Base-by-base conservation (phyloP, 169 alveolate species). In the Blepharisma undulans region DNA sequence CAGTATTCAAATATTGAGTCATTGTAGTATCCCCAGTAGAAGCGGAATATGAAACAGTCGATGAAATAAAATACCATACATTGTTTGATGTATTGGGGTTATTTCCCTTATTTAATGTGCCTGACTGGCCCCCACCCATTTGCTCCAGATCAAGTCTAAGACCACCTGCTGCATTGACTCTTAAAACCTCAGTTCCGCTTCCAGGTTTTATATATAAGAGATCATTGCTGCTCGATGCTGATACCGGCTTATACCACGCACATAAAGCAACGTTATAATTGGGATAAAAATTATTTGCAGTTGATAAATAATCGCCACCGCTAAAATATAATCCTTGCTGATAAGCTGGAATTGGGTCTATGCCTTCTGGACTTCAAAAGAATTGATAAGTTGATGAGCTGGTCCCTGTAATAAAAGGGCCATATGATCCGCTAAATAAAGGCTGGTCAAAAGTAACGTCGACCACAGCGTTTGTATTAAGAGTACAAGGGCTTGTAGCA, bases 311-410 rank as follows among this genome's bases (percentile, higher is more conserved):
- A 2, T 48, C 16, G 14, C 66, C 66, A 27, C 86, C 86, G 86
- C 34, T 78, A 14, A 78, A 78, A 6, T 78, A 78, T 22, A 82
- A 59, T 4, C 89, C 89, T 82, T 72, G 74, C 6, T 59, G 6
- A 21, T 82, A 32, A n/a, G 77, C 29, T 22, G 89, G 89, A 36
- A 82, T 82, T 22, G 89, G 89, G 22, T 82, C 89, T 21, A 22
- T 10, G 8, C 16, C 0, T 5, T 82, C 89, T 25, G 89, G 78
- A 10, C 10, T 36, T 4, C 29, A 19, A 30, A 22, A 82, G 21
- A 82, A 82, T 4, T 21, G 76, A 59, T 22, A 60, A 22, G 34
- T 36, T 0, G 33, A 32, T 32, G 72, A 21, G 14, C 60, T 29
- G 2, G 71, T 36, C 10, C 66, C 86, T 2, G 86, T 78, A 4